A percentile compares a stretch with the other conserved stretches of the same genome.
phyloP scores from a whole-genome alignment of 768 basidiomycete genomes.

The Russula brevipes region DNA sequence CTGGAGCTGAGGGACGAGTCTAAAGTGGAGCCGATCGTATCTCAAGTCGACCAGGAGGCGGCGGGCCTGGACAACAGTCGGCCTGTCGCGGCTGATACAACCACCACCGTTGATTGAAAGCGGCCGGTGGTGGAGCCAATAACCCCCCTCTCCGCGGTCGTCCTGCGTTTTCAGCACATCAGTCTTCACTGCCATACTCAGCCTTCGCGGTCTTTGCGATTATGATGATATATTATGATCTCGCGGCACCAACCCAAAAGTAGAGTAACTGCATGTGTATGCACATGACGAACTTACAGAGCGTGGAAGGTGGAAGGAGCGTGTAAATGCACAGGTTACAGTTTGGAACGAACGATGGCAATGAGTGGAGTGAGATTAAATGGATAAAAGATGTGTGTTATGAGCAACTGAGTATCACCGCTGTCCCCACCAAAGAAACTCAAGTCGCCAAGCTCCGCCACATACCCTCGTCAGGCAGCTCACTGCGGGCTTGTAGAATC shows the following conservation, averaged over 20 bases:
- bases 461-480: conserved; percentile 68
- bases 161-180: not conserved
- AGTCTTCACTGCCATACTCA: conserved; percentile 6
- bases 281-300: conserved; percentile 4
- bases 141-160: not conserved
- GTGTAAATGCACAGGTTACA: conserved; percentile 12
- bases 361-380: conserved; percentile 33
- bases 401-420: conserved; percentile 13
- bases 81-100: conserved; percentile 22
- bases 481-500: conserved; percentile 65
- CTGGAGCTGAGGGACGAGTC: conserved; percentile 46
- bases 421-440: not conserved
- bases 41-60: conserved; percentile 14
- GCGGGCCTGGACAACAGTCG: not conserved
- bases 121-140: not conserved
- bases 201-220: conserved; percentile 10
- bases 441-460: conserved; percentile 68
- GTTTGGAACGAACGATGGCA: conserved; percentile 6
- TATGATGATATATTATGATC: conserved; percentile 3
- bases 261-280: conserved; percentile 16
- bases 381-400: conserved; percentile 28
- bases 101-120: conserved; percentile 15
- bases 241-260: conserved; percentile 10
- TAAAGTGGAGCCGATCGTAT: conserved; percentile 38
- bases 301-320: not conserved